Evolutionary conservation across 139 green algal genomes (phyloP).

Genomic region (Tetradesmus obliquus): DNA sequence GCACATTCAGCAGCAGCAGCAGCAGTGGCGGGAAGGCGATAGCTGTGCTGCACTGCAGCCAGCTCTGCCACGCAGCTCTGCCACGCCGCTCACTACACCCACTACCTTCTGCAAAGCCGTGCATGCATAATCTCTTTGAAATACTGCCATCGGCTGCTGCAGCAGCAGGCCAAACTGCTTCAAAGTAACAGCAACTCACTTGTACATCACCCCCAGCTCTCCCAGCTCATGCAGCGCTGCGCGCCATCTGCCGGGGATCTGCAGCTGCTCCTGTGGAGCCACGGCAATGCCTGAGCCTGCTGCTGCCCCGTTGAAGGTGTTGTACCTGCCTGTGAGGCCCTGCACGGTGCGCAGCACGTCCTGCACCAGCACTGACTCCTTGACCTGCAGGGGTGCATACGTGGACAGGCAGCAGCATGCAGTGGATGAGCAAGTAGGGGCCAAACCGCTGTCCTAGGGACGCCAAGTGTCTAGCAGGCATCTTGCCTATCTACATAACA

Average conservation of each 20-base stretch:
- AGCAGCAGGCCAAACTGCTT: background rate
- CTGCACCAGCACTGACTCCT: slow-evolving; percentile 83
- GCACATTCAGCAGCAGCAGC: background rate
- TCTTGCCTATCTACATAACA: background rate
- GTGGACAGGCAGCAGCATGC: background rate
- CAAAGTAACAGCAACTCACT: background rate
- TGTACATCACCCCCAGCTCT: slow-evolving; percentile 23
- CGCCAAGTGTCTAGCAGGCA: no score
- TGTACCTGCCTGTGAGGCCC: slow-evolving; percentile 75
- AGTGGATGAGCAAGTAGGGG: background rate
- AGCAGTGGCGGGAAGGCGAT: background rate
- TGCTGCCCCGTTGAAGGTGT: slow-evolving; percentile 57
- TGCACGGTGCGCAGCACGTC: slow-evolving; percentile 88
- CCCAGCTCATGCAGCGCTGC: slow-evolving; percentile 41
- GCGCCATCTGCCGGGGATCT: background rate
- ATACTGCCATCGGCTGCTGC: background rate
- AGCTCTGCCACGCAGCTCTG: background rate
- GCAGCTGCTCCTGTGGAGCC: background rate
- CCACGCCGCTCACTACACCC: background rate
- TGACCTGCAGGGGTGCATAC: background rate
- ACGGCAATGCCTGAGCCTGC: background rate
- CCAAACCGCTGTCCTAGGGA: no score
- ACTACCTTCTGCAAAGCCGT: background rate
- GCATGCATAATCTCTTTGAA: background rate
- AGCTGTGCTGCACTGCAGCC: background rate